A percentile compares a stretch with the other conserved stretches of the same genome.
Evolutionary conservation across 1,284 basidiomycete species (phyloP).

Genomic region (Blastosporella zonata): DNA sequence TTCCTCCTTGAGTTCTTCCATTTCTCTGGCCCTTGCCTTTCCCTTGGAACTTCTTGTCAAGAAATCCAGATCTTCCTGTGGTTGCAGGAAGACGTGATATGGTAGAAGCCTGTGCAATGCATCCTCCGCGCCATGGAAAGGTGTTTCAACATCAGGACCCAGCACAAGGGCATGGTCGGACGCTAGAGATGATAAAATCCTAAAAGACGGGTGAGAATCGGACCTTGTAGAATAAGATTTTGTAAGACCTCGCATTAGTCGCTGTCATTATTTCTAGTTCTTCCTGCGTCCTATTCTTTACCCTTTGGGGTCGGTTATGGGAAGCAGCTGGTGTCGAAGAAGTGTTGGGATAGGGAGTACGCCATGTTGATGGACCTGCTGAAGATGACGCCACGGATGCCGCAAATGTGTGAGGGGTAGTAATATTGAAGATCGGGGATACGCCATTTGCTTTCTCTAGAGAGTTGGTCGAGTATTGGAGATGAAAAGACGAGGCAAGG

Average conservation of each 20-base stretch:
- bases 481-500: conserved; percentile 35
- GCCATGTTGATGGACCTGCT: conserved; percentile 36
- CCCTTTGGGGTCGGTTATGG: conserved; percentile 27
- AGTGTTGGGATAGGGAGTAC: conserved; percentile 25
- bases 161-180: conserved; percentile 58
- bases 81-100: conserved; percentile 75
- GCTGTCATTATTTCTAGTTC: conserved; percentile 44
- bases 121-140: conserved; percentile 60
- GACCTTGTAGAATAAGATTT: conserved; percentile 4
- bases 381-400: conserved; percentile 23
- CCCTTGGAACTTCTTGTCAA: conserved; percentile 47
- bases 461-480: conserved; percentile 19
- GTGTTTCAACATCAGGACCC: conserved; percentile 64
- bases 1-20: conserved; percentile 46
- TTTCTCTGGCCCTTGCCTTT: conserved; percentile 51
- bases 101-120: conserved; percentile 65
- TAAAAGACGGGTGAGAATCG: conserved; percentile 25
- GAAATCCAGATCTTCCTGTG: conserved; percentile 53
- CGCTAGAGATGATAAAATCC: conserved; percentile 54
- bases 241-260: conserved; percentile 47
- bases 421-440: conserved; percentile 23
- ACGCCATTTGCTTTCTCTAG: conserved; percentile 8
- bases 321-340: conserved; percentile 13
- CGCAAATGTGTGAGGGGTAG: conserved; percentile 19
- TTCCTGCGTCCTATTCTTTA: conserved; percentile 40